Percentiles rank a stretch among this genome's conserved stretches.
phyloP scores from a whole-genome alignment of 495 filamentous ascomycete species.

The Xylaria longipes region DNA sequence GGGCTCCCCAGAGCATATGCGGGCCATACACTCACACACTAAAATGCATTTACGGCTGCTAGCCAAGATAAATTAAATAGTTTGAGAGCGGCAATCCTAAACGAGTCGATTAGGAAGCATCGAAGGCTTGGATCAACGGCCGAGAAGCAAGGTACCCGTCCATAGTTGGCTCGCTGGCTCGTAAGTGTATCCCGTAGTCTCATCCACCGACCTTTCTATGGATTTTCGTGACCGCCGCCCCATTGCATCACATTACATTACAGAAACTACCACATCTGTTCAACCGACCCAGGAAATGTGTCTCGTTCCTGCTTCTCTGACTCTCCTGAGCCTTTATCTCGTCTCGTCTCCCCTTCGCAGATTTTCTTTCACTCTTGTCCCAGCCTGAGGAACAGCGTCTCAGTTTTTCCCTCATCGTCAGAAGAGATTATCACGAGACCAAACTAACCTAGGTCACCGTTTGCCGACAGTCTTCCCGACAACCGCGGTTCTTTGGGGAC shows the following conservation, averaged over 20 bases:
- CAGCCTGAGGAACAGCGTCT: constrained; percentile 44
- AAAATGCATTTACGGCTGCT: constrained; percentile 22
- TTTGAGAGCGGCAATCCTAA: constrained; percentile 29
- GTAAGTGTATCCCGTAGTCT: constrained; percentile 43
- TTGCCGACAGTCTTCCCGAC: constrained; percentile 40
- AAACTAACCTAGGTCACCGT: constrained; percentile 30
- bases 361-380: constrained; percentile 37
- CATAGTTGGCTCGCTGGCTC: constrained; percentile 38
- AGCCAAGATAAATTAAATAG: constrained; percentile 18
- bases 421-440: constrained; percentile 16
- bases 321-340: constrained; percentile 32
- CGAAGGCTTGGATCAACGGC: constrained; percentile 37
- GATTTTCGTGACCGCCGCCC: constrained; percentile 18
- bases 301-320: constrained; percentile 25
- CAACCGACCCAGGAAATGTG: constrained; percentile 19
- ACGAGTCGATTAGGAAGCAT: constrained; percentile 32
- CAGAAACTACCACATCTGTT: constrained; percentile 11
- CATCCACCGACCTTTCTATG: constrained; percentile 23
- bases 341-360: constrained; percentile 35
- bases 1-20: constrained; percentile 9
- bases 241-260: constrained; percentile 8
- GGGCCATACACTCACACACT: constrained; percentile 8
- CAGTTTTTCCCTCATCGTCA: constrained; percentile 32
- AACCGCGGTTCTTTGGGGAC: constrained; percentile 33
- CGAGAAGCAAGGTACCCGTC: constrained; percentile 43